phyloP scores from a whole-genome alignment of 1,284 basidiomycete species.

The Xerocomus amazonicus region DNA sequence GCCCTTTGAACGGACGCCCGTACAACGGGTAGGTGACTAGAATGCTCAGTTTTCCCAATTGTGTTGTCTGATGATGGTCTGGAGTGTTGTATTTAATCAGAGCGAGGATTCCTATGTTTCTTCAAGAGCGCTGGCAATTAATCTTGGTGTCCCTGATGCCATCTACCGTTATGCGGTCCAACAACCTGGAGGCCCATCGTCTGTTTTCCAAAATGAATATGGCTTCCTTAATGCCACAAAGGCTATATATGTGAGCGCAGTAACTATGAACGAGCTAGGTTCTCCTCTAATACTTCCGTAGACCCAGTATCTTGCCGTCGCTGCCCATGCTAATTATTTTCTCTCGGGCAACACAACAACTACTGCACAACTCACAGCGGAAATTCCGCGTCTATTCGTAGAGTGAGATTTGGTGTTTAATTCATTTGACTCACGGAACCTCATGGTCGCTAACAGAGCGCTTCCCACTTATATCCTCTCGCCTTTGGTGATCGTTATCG shows the following conservation, averaged over 20 bases:
- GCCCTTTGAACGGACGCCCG: constrained; percentile 39
- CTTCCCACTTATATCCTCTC: constrained; percentile 50
- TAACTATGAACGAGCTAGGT: neutral
- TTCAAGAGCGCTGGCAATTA: constrained; percentile 46
- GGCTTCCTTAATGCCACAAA: constrained; percentile 50
- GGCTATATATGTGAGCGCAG: constrained; percentile 46
- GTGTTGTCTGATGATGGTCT: neutral
- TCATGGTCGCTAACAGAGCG: constrained; percentile 36
- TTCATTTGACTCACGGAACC: neutral
- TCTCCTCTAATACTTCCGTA: constrained; percentile 19
- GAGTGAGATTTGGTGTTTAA: constrained; percentile 43
- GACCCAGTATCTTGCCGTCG: constrained; percentile 54
- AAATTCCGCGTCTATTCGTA: constrained; percentile 48
- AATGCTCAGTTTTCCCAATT: neutral
- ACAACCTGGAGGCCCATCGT: constrained; percentile 35
- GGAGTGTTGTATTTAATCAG: constrained; percentile 45
- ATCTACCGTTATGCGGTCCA: constrained; percentile 50
- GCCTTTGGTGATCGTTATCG: constrained; percentile 44
- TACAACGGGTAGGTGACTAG: constrained; percentile 51
- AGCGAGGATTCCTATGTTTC: constrained; percentile 42
- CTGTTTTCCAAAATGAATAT: constrained; percentile 44
- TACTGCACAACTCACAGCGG: constrained; percentile 37
- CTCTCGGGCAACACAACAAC: constrained; percentile 36
- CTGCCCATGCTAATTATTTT: constrained; percentile 57
- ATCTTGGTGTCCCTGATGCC: constrained; percentile 50